These are phyloP conservation scores for Kwoniella sp. DNA, from an alignment of 768 basidiomycete species.

Conservation along the genomic window DNA sequence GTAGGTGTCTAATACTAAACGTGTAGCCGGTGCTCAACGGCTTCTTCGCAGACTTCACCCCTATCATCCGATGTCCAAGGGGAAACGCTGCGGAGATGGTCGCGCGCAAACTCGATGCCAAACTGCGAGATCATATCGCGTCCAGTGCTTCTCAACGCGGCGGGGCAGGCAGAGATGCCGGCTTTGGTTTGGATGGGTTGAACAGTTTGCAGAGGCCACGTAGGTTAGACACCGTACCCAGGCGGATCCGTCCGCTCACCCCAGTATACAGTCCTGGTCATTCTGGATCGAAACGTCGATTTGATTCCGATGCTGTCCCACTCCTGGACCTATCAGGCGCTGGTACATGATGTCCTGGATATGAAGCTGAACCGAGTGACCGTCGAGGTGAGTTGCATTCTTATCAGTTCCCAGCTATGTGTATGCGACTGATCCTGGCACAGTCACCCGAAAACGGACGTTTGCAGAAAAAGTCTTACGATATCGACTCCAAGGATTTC, in stretches of 20 bases:
- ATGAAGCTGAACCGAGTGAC: conserved; percentile 95
- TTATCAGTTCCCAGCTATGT: neutral
- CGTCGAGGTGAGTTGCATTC: conserved; percentile 54
- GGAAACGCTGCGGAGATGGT: conserved; percentile 99
- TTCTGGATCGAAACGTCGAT: conserved; percentile 92
- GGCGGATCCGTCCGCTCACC: conserved; percentile 1
- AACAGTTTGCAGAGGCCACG: conserved; percentile 82
- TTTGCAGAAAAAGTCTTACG: conserved; percentile 71
- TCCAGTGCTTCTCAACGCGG: conserved; percentile 50
- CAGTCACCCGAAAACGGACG: conserved; percentile 57
- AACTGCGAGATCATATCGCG: conserved; percentile 76
- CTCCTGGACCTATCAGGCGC: conserved; percentile 98
- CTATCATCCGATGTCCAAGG: conserved; percentile 87
- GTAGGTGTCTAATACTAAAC: conserved; percentile 53
- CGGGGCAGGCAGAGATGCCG: conserved; percentile 56
- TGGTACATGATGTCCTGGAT: conserved; percentile 94
- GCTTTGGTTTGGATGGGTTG: conserved; percentile 73
- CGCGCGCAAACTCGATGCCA: conserved; percentile 89
- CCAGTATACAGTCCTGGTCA: conserved; percentile 80
- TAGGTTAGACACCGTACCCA: conserved; percentile 47
- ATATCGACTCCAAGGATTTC: conserved; percentile 96
- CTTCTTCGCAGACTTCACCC: conserved; percentile 66
- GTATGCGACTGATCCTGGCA: neutral
- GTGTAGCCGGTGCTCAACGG: neutral
- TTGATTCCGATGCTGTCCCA: conserved; percentile 88